phyloP scores from a whole-genome alignment of 2,329 filamentous ascomycete genomes.

The Cryoendolithus antarcticus region DNA sequence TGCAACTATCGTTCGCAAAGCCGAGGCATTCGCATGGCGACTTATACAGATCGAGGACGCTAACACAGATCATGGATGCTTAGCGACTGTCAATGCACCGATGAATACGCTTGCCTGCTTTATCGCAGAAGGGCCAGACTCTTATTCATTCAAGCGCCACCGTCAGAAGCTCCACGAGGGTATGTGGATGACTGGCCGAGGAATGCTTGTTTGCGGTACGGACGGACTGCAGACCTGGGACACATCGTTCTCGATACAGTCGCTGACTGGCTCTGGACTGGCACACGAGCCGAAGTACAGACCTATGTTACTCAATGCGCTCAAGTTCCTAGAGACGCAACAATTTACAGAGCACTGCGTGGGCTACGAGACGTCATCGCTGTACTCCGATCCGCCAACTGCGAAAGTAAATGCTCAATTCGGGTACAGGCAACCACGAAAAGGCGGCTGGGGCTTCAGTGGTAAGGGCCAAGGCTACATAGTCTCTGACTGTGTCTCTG shows the following conservation, averaged over 20 bases:
- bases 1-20: slow-evolving; percentile 51
- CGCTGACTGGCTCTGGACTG: slow-evolving; percentile 65
- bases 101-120: slow-evolving; percentile 87
- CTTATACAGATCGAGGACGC: slow-evolving; percentile 83
- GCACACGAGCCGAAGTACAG: slow-evolving; percentile 65
- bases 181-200: slow-evolving; percentile 82
- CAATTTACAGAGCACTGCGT: slow-evolving; percentile 77
- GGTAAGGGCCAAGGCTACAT: slow-evolving; percentile 87
- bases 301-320: slow-evolving; percentile 69
- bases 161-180: slow-evolving; percentile 73
- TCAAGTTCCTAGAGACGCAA: slow-evolving; percentile 78
- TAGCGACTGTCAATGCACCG: slow-evolving; percentile 80
- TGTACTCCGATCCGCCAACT: slow-evolving; percentile 21
- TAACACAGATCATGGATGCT: slow-evolving; percentile 75
- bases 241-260: slow-evolving; percentile 79
- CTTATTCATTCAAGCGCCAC: slow-evolving; percentile 60
- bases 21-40: slow-evolving; percentile 70
- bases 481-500: slow-evolving; percentile 87
- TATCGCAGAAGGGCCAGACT: slow-evolving; percentile 67
- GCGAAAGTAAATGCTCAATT: slow-evolving; percentile 15
- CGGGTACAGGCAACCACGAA: slow-evolving; percentile 72
- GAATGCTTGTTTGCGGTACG: slow-evolving; percentile 89
- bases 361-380: slow-evolving; percentile 55
- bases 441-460: slow-evolving; percentile 94
- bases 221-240: slow-evolving; percentile 99